Evolutionary conservation across 176 grass and related monocot genomes (phyloP).

Genomic region (Alloteropsis semialata): DNA sequence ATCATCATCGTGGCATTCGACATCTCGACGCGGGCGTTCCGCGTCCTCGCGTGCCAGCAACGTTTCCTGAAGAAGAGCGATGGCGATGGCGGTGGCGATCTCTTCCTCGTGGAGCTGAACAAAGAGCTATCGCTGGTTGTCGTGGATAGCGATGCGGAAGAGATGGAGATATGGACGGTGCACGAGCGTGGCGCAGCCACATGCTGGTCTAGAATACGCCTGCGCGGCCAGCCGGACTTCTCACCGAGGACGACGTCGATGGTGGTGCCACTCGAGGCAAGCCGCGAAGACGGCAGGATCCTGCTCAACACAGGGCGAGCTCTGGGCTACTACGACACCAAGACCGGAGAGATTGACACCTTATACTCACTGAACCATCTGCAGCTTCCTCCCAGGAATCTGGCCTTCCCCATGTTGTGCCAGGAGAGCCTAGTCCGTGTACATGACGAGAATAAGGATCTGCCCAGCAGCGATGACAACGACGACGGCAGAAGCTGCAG

Average conservation of each 20-base stretch:
- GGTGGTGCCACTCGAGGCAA: neutral
- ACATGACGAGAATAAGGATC: neutral
- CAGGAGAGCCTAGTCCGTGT: constrained; percentile 13
- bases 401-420: constrained; percentile 4
- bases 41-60: no score
- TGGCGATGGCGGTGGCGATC: no score
- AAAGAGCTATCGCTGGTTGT: neutral
- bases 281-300: neutral
- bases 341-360: neutral
- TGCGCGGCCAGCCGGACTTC: neutral
- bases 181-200: no score
- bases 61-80: no score
- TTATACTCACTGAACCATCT: neutral
- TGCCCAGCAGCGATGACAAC: no score
- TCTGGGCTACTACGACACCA: constrained; percentile 9
- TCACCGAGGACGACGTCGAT: neutral
- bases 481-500: neutral
- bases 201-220: neutral
- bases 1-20: neutral
- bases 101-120: constrained; percentile 10
- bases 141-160: neutral
- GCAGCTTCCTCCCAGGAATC: neutral
- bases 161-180: constrained; percentile 14
- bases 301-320: constrained; percentile 21
- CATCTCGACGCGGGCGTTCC: neutral